These are phyloP conservation scores for Betula pendula DNA, from an alignment of 306 rosid genomes.

Conservation along the genomic window DNA sequence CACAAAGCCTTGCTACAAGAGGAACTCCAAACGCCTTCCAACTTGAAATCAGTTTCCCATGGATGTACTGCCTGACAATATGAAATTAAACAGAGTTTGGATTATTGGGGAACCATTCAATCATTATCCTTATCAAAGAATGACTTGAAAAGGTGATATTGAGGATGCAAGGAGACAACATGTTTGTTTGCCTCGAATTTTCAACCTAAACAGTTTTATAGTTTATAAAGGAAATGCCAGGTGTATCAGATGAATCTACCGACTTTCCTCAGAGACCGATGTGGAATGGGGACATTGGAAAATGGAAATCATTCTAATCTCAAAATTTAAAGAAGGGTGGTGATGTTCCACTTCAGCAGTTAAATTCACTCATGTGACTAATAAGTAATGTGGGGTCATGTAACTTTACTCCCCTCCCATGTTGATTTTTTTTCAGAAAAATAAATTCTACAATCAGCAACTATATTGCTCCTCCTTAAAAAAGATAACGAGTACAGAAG, in stretches of 20 bases:
- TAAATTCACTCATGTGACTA: not conserved
- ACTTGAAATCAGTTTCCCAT: constrained; percentile 60
- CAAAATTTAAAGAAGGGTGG: not conserved
- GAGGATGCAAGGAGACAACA: constrained; percentile 6
- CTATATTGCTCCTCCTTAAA: no score
- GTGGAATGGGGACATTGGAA: not conserved
- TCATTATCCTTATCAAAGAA: constrained; percentile 12
- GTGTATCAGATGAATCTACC: not conserved
- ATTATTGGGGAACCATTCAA: constrained; percentile 19
- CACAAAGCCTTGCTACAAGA: constrained; percentile 54
- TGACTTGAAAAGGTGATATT: constrained; percentile 18
- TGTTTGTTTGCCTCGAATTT: not conserved
- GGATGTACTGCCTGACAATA: constrained; percentile 64
- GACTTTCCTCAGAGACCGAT: not conserved
- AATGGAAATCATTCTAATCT: not conserved
- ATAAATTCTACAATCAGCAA: no score
- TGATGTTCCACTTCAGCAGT: not conserved
- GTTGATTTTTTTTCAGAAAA: no score
- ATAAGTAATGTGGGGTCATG: no score
- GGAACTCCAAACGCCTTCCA: constrained; percentile 96
- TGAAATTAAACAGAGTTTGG: constrained; percentile 33
- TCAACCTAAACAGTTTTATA: not conserved
- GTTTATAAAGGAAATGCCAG: not conserved
- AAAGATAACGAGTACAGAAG: no score
- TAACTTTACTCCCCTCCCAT: no score